Conservation (phyloP, 768 basidiomycete species). For the Lentinula sp. region DNA sequence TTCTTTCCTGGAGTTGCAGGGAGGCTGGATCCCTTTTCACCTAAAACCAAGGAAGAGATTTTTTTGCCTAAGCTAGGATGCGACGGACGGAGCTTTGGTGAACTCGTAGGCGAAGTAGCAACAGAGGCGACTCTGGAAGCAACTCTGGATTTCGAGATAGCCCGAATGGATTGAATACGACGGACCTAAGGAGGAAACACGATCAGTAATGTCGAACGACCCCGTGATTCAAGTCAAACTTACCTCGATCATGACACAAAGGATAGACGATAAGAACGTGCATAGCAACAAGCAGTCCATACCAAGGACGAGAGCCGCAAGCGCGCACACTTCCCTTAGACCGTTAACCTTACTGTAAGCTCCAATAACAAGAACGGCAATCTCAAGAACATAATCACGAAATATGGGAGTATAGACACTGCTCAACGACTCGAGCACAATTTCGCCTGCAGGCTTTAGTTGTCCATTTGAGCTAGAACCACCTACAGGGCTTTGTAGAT, state of each 20-base stretch:
- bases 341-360: slow-evolving; percentile 85
- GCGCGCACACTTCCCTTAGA: slow-evolving; percentile 88
- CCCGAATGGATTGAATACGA: slow-evolving; percentile 60
- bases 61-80: slow-evolving; percentile 6
- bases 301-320: slow-evolving; percentile 82
- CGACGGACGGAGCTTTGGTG: neutral
- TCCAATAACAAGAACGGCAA: slow-evolving; percentile 83
- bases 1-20: slow-evolving; percentile 18
- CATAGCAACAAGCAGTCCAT: slow-evolving; percentile 87
- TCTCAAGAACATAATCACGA: slow-evolving; percentile 89
- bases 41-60: slow-evolving; percentile 6
- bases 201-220: neutral
- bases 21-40: slow-evolving; percentile 35
- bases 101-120: slow-evolving; percentile 20
- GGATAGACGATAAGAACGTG: slow-evolving; percentile 83
- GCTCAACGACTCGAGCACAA: slow-evolving; percentile 80
- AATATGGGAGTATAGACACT: slow-evolving; percentile 80
- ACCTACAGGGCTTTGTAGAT: slow-evolving; percentile 39
- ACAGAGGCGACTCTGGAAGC: slow-evolving; percentile 23
- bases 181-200: slow-evolving; percentile 35
- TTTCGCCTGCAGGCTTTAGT: slow-evolving; percentile 73
- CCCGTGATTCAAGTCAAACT: slow-evolving; percentile 13
- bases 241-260: slow-evolving; percentile 96
- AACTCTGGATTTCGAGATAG: slow-evolving; percentile 31
- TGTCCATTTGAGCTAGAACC: slow-evolving; percentile 15